A percentile compares a stretch with the other conserved stretches of the same genome.
Evolutionary conservation across 805 yeast genomes (phyloP).

Genomic region (Saccharomycopsis selenospora): DNA sequence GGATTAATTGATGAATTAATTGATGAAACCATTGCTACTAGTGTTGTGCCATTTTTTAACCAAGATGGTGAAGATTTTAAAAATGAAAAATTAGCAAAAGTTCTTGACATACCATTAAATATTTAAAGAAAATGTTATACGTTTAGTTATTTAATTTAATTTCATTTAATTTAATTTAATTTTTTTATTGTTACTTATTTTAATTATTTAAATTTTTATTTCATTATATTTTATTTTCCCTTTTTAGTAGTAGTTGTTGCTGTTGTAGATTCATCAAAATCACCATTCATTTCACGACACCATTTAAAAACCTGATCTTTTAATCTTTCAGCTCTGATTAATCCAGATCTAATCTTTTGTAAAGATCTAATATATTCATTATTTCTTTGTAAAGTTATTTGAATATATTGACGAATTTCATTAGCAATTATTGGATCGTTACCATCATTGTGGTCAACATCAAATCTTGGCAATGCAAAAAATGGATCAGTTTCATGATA

Average conservation of each 20-base stretch:
- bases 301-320: conserved; percentile 66
- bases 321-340: conserved; percentile 71
- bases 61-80: conserved; percentile 16
- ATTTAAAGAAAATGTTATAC: not conserved
- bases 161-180: not conserved
- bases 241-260: conserved; percentile 10
- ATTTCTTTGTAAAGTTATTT: conserved; percentile 70
- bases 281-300: conserved; percentile 80
- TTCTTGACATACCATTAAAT: conserved; percentile 27
- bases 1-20: conserved; percentile 59
- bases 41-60: conserved; percentile 44
- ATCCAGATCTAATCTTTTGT: conserved; percentile 62
- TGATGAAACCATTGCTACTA: conserved; percentile 41
- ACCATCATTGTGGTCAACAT: conserved; percentile 43
- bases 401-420: conserved; percentile 65
- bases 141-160: not conserved
- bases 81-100: conserved; percentile 31
- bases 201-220: not conserved
- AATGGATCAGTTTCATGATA: conserved; percentile 48
- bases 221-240: not conserved
- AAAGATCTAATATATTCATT: conserved; percentile 83
- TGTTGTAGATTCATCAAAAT: conserved; percentile 36
- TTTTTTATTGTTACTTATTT: not conserved
- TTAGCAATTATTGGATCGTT: conserved; percentile 52
- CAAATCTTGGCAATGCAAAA: conserved; percentile 52